Evolutionary conservation across 2,329 filamentous ascomycete genomes (phyloP).

Genomic region (Neurospora crassa): DNA sequence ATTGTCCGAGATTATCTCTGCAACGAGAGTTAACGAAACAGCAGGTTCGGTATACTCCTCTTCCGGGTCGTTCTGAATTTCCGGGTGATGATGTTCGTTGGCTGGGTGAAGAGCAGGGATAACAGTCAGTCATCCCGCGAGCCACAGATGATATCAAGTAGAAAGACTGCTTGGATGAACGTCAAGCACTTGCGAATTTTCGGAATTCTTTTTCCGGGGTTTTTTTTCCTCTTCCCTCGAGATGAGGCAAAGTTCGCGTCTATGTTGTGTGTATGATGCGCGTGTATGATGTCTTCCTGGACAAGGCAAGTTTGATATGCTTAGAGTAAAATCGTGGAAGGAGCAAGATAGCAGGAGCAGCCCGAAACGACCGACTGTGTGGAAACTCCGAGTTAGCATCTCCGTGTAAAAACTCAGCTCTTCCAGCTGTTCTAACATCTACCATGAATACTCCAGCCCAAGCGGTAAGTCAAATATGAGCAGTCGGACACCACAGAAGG

Average conservation of each 20-base stretch:
- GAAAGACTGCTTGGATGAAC: not conserved
- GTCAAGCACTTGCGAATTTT: not conserved
- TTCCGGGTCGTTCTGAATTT: not conserved
- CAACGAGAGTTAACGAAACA: not conserved
- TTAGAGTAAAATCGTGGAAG: not conserved
- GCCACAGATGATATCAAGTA: not conserved
- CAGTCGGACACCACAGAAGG: not conserved
- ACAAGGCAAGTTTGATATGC: not conserved
- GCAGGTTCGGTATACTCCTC: not conserved
- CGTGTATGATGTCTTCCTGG: not conserved
- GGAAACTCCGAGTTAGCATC: not conserved
- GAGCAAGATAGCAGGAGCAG: not conserved
- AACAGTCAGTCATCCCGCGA: not conserved
- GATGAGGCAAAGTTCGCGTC: not conserved
- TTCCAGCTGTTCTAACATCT: not conserved
- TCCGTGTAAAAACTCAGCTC: not conserved
- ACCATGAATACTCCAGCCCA: not conserved
- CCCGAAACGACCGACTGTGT: conserved; percentile 8
- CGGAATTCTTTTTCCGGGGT: not conserved
- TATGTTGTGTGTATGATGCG: not conserved
- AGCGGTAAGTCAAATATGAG: not conserved
- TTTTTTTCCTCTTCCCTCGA: too few species aligned
- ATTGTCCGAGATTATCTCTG: not conserved
- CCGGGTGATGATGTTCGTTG: not conserved
- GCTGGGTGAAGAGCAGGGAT: not conserved